Conservation (phyloP, 2,329 filamentous ascomycete genomes). For the Cordyceps militaris region DNA sequence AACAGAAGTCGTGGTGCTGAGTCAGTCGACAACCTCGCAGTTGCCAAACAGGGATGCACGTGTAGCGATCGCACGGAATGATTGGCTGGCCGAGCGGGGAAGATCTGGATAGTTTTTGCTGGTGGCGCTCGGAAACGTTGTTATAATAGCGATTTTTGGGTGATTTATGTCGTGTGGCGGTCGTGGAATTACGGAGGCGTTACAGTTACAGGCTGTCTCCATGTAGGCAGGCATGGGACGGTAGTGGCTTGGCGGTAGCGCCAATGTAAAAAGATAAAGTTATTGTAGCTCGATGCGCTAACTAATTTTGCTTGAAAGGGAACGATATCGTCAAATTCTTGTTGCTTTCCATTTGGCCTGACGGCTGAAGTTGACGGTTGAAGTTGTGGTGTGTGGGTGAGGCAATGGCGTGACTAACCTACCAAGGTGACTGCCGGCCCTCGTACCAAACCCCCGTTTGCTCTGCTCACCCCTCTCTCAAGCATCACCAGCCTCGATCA, state of each 20-base stretch:
- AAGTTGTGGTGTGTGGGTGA: no score
- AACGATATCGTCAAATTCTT: neutral
- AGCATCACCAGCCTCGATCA: no score
- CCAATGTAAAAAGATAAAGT: slow-evolving; percentile 5
- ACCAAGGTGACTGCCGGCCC: no score
- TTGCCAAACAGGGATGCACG: slow-evolving; percentile 10
- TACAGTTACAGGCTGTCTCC: no score
- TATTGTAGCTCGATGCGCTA: neutral
- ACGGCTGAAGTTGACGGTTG: no score
- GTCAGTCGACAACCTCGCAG: neutral
- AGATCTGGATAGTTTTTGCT: neutral
- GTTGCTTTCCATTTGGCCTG: neutral
- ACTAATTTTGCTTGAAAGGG: neutral
- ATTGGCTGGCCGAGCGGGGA: neutral
- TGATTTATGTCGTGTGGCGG: neutral
- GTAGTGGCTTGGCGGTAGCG: slow-evolving; percentile 8
- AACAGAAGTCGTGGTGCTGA: neutral
- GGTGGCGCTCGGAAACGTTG: neutral
- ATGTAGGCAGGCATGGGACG: neutral
- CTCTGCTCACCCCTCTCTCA: no score
- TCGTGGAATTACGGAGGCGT: neutral
- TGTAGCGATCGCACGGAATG: neutral
- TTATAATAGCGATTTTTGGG: neutral
- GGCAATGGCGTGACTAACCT: no score
- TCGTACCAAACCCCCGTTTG: no score